Conservation (phyloP, 2,329 filamentous ascomycete genomes). For the Xylariaceae sp. region DNA sequence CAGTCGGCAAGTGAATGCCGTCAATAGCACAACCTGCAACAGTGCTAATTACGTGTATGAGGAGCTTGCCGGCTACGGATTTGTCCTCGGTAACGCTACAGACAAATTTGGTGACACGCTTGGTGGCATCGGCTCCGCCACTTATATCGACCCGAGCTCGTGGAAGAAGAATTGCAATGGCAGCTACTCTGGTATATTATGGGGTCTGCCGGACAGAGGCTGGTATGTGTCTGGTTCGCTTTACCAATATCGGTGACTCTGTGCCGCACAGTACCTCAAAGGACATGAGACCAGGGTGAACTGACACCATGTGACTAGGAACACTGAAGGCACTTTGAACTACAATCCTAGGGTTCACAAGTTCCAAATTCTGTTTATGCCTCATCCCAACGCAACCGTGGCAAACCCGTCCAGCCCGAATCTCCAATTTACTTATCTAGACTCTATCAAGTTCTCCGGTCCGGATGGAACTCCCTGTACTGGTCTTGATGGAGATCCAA, state of each 20-base stretch:
- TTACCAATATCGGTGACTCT: no score
- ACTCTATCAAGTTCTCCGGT: slow-evolving; percentile 62
- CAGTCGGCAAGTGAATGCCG: slow-evolving; percentile 6
- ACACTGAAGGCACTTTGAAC: slow-evolving; percentile 67
- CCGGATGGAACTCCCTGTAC: slow-evolving; percentile 60
- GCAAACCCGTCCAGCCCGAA: slow-evolving; percentile 55
- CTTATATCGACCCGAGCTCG: slow-evolving; percentile 49
- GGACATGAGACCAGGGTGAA: no score
- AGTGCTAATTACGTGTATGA: slow-evolving; percentile 62
- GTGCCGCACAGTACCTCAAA: no score
- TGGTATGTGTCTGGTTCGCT: slow-evolving; percentile 54
- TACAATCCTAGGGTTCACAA: slow-evolving; percentile 67
- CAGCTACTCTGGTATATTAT: slow-evolving; percentile 59
- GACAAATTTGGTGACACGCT: slow-evolving; percentile 69
- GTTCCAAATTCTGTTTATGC: slow-evolving; percentile 56
- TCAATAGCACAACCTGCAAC: slow-evolving; percentile 45
- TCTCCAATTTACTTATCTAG: slow-evolving; percentile 57
- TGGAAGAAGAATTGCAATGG: slow-evolving; percentile 53
- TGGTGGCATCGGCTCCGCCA: slow-evolving; percentile 61
- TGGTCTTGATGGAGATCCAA: slow-evolving; percentile 58
- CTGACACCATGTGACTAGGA: slow-evolving; percentile 45
- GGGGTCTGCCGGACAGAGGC: slow-evolving; percentile 62
- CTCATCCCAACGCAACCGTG: slow-evolving; percentile 47
- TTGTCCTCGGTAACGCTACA: slow-evolving; percentile 50
- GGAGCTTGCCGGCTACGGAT: slow-evolving; percentile 63